Base-by-base conservation (phyloP, 371 early-diverging fungal species). In the Capillidium heterosporum region DNA sequence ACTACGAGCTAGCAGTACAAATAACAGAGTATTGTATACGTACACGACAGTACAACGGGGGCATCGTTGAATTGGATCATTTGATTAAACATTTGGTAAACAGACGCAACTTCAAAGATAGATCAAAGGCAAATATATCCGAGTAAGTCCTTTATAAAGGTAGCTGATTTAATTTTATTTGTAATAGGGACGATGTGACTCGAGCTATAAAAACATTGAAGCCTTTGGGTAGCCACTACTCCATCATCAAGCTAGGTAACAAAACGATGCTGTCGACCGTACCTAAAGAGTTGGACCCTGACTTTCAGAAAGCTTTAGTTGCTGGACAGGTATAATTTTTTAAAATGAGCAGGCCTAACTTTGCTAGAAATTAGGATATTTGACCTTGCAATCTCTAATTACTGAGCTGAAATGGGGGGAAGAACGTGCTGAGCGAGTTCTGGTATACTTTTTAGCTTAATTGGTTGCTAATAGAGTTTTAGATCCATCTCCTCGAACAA, bases 1-100 rank as follows among this genome's bases (percentile, higher is more conserved):
- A 97, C 67, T 93, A 90, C 61, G 95, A 95, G 52, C 73, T 96
- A 4, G 90, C 84, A 0, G 81, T 96, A 21, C 94, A 92, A 61
- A 83, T 91, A 42, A 82, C 87, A 27, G 91, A 92, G 57, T 76
- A 82, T 0, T 97, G 95, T 58, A 72, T 93, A 23, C 73, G 76
- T 11, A 87, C 89, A 0, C 68, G 95, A 26, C 71, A 76, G n/a
- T 64, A 75, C 19, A 91, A 90, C 60, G 96, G 96, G 1, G 96
- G 96, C 0, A 70, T 95, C 31, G 85, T 92, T 48, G 91, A 87
- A 13, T 44, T 97, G 10, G 70, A 65, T 0, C 91, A 91, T 29
- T 68, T 95, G 46, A 75, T 77, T 49, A 65, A 70, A 32, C 70
- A 78, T 23, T 68, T 96, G 2, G 78, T 80, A 43, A 58, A 65